Conservation (phyloP, 257 asterid species). For the Solanum medicagineum region DNA sequence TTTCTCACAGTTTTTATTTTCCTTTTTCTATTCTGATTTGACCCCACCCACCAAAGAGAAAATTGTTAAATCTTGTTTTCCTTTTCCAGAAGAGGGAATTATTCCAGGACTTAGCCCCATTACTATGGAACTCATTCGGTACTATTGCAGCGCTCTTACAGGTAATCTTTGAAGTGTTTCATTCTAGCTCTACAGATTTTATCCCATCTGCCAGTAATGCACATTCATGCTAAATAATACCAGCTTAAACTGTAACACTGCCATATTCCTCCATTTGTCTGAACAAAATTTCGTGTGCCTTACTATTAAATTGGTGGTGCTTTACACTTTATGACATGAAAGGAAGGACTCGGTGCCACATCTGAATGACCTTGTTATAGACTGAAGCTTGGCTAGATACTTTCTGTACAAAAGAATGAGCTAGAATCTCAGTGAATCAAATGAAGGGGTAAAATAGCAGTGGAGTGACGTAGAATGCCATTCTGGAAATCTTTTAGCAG, state of each 20-base stretch:
- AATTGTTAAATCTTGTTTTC: background rate
- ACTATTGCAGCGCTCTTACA: slow-evolving; percentile 90
- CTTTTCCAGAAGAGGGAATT: slow-evolving; percentile 65
- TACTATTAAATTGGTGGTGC: background rate
- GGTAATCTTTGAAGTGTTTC: slow-evolving; percentile 28
- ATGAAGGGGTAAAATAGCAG: background rate
- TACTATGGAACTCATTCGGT: slow-evolving; percentile 89
- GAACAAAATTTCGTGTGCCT: background rate
- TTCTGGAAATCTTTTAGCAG: background rate
- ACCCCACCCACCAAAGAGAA: background rate
- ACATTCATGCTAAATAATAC: background rate
- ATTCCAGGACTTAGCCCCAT: slow-evolving; percentile 91
- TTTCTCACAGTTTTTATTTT: background rate
- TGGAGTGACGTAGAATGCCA: background rate
- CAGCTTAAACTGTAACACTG: background rate
- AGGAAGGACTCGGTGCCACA: background rate
- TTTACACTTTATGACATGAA: background rate
- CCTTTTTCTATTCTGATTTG: background rate
- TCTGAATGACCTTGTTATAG: background rate
- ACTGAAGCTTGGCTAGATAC: background rate
- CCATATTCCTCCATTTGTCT: background rate
- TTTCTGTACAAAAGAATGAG: background rate
- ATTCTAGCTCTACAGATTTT: background rate
- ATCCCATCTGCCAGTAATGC: background rate
- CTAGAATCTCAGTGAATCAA: background rate